Percentiles rank a stretch among this genome's conserved stretches.
Conservation (phyloP, 805 yeast genomes). For the Yarrowia porcina region DNA sequence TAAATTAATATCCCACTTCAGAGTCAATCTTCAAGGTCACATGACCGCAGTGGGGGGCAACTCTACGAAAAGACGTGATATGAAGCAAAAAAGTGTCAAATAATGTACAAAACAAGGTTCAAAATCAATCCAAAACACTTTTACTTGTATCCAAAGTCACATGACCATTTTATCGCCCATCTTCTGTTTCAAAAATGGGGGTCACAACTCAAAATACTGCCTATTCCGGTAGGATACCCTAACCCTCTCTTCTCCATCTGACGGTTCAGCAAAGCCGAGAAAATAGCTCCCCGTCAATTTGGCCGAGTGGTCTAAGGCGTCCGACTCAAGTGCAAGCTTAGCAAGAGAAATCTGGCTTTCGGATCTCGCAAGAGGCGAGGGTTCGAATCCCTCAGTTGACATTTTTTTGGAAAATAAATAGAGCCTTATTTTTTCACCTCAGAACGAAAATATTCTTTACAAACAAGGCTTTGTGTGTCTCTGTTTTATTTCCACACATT, state of each 20-base stretch:
- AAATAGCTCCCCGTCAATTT: conserved; percentile 10
- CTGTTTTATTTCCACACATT: no score
- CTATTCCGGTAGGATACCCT: neutral
- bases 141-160: neutral
- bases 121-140: neutral
- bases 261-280: neutral
- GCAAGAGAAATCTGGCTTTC: conserved; percentile 24
- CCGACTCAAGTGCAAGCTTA: conserved; percentile 28
- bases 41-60: neutral
- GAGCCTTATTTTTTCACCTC: neutral
- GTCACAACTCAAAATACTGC: neutral
- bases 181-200: neutral
- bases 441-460: no score
- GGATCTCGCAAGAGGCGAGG: conserved; percentile 30
- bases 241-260: neutral
- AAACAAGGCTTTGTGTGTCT: no score
- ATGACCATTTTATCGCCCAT: neutral
- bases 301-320: conserved; percentile 30
- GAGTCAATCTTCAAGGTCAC: neutral
- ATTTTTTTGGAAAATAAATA: no score
- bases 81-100: neutral
- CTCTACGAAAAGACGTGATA: neutral
- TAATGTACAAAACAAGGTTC: neutral
- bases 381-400: conserved; percentile 28
- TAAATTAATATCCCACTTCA: no score